These are phyloP conservation scores for Didymellaceae sp. DNA, from an alignment of 2,329 filamentous ascomycete genomes.

Conservation along the genomic window DNA sequence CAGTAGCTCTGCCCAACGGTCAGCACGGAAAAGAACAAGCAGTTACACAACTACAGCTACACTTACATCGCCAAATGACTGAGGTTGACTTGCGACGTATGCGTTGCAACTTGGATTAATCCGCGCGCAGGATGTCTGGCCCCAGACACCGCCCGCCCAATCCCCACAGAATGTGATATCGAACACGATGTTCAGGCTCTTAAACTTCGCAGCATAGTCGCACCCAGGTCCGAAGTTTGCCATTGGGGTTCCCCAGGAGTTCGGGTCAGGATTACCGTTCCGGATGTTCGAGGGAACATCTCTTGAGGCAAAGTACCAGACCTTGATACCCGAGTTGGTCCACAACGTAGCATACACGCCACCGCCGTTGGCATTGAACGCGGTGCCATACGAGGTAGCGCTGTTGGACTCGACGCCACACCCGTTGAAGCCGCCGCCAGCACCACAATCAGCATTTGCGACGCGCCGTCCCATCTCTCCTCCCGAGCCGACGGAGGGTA, in stretches of 20 bases:
- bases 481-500: slow-evolving; percentile 39
- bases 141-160: slow-evolving; percentile 60
- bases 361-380: slow-evolving; percentile 51
- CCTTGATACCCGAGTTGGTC: slow-evolving; percentile 51
- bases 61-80: slow-evolving; percentile 46
- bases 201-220: slow-evolving; percentile 45
- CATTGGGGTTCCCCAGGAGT: slow-evolving; percentile 51
- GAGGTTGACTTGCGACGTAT: slow-evolving; percentile 48
- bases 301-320: slow-evolving; percentile 55
- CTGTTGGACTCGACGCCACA: slow-evolving; percentile 40
- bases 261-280: slow-evolving; percentile 50
- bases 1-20: slow-evolving; percentile 41
- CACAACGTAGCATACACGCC: slow-evolving; percentile 54
- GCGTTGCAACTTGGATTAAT: slow-evolving; percentile 45
- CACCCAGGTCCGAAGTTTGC: slow-evolving; percentile 47
- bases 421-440: slow-evolving; percentile 42
- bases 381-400: slow-evolving; percentile 45
- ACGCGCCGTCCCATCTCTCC: slow-evolving; percentile 41
- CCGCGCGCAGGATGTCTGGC: slow-evolving; percentile 36
- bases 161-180: slow-evolving; percentile 63
- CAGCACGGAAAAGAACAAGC: slow-evolving; percentile 4
- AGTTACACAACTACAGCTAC: rapidly evolving
- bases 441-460: slow-evolving; percentile 45
- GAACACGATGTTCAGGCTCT: slow-evolving; percentile 51
- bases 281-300: slow-evolving; percentile 53